Base-by-base conservation (phyloP, 2,329 filamentous ascomycete species). In the Sporothrix sp. region DNA sequence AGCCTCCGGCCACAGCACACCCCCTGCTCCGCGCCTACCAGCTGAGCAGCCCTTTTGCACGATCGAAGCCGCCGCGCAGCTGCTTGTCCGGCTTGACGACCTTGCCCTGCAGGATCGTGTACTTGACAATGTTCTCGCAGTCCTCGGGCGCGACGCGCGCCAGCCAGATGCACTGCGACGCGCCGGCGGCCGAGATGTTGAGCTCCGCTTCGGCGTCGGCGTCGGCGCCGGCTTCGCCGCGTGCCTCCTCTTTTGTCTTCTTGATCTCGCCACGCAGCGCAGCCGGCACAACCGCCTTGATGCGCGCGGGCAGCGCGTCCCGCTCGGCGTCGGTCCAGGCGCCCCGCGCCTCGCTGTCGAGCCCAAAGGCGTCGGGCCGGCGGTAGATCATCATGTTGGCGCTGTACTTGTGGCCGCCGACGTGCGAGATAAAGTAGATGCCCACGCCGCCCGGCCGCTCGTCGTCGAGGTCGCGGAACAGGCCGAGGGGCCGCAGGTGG, bases 321-420 rank as follows among this genome's bases (percentile, higher is more conserved):
- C 68, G 68, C 48, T 69, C 68, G 3, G 66, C 62, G 10, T 54
- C 59, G 27, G 65, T 57, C 45, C 64, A 59, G 59, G 53, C 66
- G 16, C 47, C 68, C 57, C 63, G 65, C 62, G 58, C 63, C 38
- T 74, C 72, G 16, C 16, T 50, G 51, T 79, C 76, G 37, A 76
- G 58, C 0, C 75, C 76, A 60, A 79, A 81, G 1, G 77, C 72
- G 58, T 80, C 71, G 7, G 71, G 72, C 49, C 76, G 75, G 9
- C 93, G 78, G 66, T 98, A 97, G 1, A 98, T 74, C 72, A 98
- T 86, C 59, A 97, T 81, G 61, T 98, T 98, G 25, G 93, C 93
- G 42, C 84, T 82, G 69, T 95, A 97, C 71, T 96, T 96, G 72
- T 98, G 93, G 0, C 93, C 93, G 25, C 93, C 93, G 3, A 96